Base-by-base conservation (phyloP, 2,329 filamentous ascomycete genomes). In the Sclerotinia borealis region DNA sequence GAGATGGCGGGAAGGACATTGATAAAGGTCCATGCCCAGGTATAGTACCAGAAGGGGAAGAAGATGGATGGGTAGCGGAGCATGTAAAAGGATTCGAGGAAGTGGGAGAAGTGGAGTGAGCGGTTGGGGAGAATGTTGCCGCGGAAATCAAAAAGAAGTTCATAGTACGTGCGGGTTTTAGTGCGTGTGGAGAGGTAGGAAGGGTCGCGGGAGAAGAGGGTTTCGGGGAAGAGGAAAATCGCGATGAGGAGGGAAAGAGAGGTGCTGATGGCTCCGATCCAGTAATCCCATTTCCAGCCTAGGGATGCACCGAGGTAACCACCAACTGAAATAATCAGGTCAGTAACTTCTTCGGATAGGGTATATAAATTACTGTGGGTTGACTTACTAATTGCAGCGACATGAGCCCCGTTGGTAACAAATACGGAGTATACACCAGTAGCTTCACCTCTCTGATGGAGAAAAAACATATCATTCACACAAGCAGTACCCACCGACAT, bases 211-310 rank as follows among this genome's bases (percentile, higher is more conserved):
- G 70, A 69, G 61, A 72, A 73, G 39, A 72, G 70, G 1, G 71
- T 73, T 62, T 73, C 71, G 9, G 71, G 71, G 54, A 73, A 69
- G 55, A 72, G 69, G 55, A 73, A 68, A n/a, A 73, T 61, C 7
- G 72, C 70, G 41, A 72, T 41, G 8, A 67, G 7, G 48, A 72
- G 70, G 25, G 66, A 70, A 17, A 69, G 17, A 4, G 51, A 39
- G 10, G 69, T 71, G n/a, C 60, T 65, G 58, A 72, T 64, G 11
- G 69, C 70, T 15, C 71, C 71, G 10, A 72, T 64, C 37, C 69
- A 72, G 65, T 73, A 73, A 43, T 73, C 71, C 71, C 71, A 72
- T 67, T 67, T 58, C 72, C 70, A 72, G n/a, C 71, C 68, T 45
- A 66, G 63, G 11, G 67, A 64, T 65, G 71, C 66, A 17, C 69